Evolutionary conservation across 208 protist genomes (phyloP), one percentile per base, ranked within the genome.

Genomic region (Trypanosoma vivax): DNA sequence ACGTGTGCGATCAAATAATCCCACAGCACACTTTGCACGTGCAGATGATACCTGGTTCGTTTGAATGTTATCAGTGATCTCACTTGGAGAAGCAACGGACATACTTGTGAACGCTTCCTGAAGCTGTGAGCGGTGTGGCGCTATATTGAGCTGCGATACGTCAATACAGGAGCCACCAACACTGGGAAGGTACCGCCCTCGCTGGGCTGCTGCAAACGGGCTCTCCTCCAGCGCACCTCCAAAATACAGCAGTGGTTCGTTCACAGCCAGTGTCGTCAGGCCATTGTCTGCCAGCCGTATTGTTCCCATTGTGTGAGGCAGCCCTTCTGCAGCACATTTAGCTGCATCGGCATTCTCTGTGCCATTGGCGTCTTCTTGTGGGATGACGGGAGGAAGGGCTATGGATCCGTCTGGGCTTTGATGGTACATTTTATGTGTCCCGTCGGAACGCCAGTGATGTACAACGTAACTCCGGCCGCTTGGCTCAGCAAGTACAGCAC

Each of bases 391-490:
- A 37, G 76, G 76, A 16, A 83, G 68, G 1, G 50, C 52, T 2
- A 73, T 25, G 6, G 30, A 10, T 38, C 60, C 67, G 35, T 72
- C 55, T 6, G 43, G 14, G 27, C 25, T 67, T 38, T 63, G 53
- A 21, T 71, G 66, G 33, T 84, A 82, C 31, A 41, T 25, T 14
- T 59, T 42, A 13, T 62, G 30, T 4, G 16, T 40, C 33, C 68
- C 68, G 40, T 73, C 66, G 10, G 60, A 37, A 6, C 76, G 79
- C 30, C 51, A 62, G 51, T 92, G 84, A 40, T 46, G 47, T 6
- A 89, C 52, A 3, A 67, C 67, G 54, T 85, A 88, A 30, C 71
- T 76, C 3, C 64, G 25, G 2, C 58, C 63, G 5, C 73, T 59
- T 6, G 81, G 57, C 9, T 54, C 33, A 18, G 65, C 60, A 9